Base-by-base conservation (phyloP, 2,329 filamentous ascomycete genomes). In the Monilinia laxa region DNA sequence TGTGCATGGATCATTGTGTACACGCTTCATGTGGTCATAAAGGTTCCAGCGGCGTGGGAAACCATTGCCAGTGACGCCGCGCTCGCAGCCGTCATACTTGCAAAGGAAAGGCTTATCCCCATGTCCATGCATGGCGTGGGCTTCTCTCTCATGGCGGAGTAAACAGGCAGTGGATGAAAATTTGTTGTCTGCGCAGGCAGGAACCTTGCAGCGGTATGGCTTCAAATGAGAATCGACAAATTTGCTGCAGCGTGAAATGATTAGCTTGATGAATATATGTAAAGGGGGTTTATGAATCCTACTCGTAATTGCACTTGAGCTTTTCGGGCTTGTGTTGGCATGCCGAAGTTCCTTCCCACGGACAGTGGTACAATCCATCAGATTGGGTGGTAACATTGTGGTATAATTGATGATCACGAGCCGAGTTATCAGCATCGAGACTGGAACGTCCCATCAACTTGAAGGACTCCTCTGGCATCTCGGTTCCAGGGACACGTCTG, bases 221-320 rank as follows among this genome's bases (percentile, higher is more conserved):
- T 96, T 97, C 76, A 97, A 80, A 81, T 98, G 94, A 38, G 94
- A 97, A 80, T 98, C 94, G 73, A 98, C 88, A 75, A 95, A 97
- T 85, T 98, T 98, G 85, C 93, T 97, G 77, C 59, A 25, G 58
- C 62, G 52, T 53, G 40, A 57, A 60, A 51, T 69, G 55, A 66
- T 76, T 73, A 76, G 74, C 70, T 69, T 69, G 54, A 53, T 49
- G 66, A 60, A 25, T 49, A 28, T 38, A 38, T 35, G 49, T 64
- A 54, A 18, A 10, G 51, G 45, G 31, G 12, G 6, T 23, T 23
- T 68, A 58, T 56, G n/a, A 31, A 49, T 55, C 92, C 86, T 89
- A 96, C 93, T 97, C 93, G 77, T 97, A 98, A 81, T 97, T 96
- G 88, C 94, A 97, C 86, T 97, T 97, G 74, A 98, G 90, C 82